These are phyloP conservation scores for Beauveria australis DNA, from an alignment of 2,329 filamentous ascomycete species.

Conservation along the genomic window DNA sequence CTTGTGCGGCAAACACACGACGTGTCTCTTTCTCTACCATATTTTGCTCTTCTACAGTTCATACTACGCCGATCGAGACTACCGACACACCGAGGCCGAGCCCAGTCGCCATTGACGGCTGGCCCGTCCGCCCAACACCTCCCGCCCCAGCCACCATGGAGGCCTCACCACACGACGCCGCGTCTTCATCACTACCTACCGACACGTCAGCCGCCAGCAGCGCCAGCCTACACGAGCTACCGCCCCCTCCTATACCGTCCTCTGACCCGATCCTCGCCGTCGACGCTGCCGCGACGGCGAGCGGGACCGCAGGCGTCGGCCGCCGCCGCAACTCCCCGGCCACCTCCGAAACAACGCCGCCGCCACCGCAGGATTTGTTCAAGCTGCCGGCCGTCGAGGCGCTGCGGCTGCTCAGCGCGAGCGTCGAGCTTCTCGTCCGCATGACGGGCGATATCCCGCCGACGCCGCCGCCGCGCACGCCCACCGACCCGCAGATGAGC, in stretches of 20 bases:
- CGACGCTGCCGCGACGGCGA: neutral
- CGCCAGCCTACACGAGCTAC: constrained; percentile 19
- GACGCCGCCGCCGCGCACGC: constrained; percentile 61
- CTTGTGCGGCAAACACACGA: neutral
- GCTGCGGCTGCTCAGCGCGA: constrained; percentile 68
- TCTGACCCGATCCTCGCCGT: constrained; percentile 27
- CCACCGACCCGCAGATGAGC: constrained; percentile 57
- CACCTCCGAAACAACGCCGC: constrained; percentile 18
- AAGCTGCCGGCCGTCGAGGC: constrained; percentile 64
- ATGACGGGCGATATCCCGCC: constrained; percentile 72
- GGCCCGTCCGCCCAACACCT: neutral
- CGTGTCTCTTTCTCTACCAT: too few species aligned
- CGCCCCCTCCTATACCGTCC: constrained; percentile 35
- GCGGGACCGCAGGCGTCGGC: neutral
- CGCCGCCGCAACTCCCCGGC: constrained; percentile 11
- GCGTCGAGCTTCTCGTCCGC: constrained; percentile 62
- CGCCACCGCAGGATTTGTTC: constrained; percentile 54
- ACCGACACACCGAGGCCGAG: neutral
- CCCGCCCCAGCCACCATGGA: neutral
- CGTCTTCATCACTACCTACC: neutral
- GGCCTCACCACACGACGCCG: neutral
- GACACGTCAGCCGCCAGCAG: neutral
- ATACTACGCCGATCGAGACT: neutral
- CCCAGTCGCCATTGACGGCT: neutral
- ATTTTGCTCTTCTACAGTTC: neutral